Evolutionary conservation across 129 eudicot genomes (phyloP).

Genomic region (Flaveria brownii): DNA sequence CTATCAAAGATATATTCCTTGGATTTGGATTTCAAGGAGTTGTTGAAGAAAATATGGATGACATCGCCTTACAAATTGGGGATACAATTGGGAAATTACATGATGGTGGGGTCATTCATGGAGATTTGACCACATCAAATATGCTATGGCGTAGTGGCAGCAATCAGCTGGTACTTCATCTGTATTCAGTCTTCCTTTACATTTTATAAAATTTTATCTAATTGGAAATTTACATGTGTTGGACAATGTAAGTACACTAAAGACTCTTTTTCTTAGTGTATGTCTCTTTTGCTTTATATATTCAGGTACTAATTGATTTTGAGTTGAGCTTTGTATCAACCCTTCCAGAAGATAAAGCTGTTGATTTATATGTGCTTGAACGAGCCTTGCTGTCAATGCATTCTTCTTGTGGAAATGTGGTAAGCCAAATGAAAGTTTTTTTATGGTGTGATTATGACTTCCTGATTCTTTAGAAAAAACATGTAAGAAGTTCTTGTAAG

Average conservation of each 20-base stretch:
- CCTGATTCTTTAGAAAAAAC: neutral
- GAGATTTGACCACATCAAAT: constrained; percentile 94
- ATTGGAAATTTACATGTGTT: neutral
- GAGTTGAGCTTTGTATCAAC: constrained; percentile 89
- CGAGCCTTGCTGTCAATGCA: constrained; percentile 97
- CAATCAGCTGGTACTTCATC: constrained; percentile 66
- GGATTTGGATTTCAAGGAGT: constrained; percentile 71
- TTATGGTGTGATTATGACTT: neutral
- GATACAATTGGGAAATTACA: constrained; percentile 80
- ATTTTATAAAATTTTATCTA: neutral
- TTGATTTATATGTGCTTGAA: constrained; percentile 91
- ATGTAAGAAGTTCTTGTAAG: neutral
- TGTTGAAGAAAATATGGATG: constrained; percentile 71
- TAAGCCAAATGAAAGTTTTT: constrained; percentile 34
- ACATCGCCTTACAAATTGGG: constrained; percentile 84
- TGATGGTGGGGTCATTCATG: constrained; percentile 94
- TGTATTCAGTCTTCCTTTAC: neutral
- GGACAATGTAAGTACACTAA: neutral
- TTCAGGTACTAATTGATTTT: constrained; percentile 84
- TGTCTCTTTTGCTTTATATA: neutral
- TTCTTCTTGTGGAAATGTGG: constrained; percentile 97
- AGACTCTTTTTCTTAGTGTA: neutral
- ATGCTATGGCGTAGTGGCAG: constrained; percentile 68
- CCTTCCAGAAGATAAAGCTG: constrained; percentile 99
- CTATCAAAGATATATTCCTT: constrained; percentile 78